Evolutionary conservation across 148 eudicot species (phyloP).

Genomic region (Diospyros kaki): DNA sequence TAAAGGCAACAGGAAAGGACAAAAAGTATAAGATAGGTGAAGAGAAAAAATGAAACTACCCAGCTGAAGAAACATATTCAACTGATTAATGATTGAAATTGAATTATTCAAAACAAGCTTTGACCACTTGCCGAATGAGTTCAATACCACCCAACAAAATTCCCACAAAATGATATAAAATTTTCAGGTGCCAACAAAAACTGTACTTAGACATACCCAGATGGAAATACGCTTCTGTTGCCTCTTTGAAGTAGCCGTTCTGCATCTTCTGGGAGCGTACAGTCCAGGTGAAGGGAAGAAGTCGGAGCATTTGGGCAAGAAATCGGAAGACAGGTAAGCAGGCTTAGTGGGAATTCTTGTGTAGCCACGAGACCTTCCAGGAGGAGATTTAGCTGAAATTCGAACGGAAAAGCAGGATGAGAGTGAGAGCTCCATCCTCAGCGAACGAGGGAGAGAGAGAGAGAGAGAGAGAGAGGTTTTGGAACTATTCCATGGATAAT

Average conservation of each 20-base stretch:
- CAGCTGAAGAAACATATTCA: not conserved
- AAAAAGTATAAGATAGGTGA: not conserved
- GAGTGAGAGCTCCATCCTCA: constrained; percentile 50
- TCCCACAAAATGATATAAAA: not conserved
- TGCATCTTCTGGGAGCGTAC: constrained; percentile 11
- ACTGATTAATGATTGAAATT: not conserved
- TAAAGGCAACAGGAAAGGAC: not conserved
- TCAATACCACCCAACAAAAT: not conserved
- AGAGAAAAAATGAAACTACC: not conserved
- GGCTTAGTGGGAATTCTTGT: constrained; percentile 13
- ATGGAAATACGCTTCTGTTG: constrained; percentile 23
- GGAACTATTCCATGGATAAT: too few relatives aligned
- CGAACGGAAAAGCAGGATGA: constrained; percentile 23
- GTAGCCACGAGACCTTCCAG: not conserved
- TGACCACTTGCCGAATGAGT: too few relatives aligned
- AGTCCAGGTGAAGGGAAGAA: constrained; percentile 7
- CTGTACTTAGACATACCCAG: constrained; percentile 29
- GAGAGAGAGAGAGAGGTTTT: not conserved
- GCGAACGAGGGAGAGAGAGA: constrained; percentile 5
- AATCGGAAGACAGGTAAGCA: constrained; percentile 9
- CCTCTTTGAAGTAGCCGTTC: constrained; percentile 14
- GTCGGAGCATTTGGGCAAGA: constrained; percentile 13
- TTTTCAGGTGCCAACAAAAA: constrained; percentile 1
- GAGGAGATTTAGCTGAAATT: constrained; percentile 17
- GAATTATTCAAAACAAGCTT: not conserved